Evolutionary conservation across 2,329 filamentous ascomycete genomes (phyloP).

Genomic region (Fonsecaea nubica): DNA sequence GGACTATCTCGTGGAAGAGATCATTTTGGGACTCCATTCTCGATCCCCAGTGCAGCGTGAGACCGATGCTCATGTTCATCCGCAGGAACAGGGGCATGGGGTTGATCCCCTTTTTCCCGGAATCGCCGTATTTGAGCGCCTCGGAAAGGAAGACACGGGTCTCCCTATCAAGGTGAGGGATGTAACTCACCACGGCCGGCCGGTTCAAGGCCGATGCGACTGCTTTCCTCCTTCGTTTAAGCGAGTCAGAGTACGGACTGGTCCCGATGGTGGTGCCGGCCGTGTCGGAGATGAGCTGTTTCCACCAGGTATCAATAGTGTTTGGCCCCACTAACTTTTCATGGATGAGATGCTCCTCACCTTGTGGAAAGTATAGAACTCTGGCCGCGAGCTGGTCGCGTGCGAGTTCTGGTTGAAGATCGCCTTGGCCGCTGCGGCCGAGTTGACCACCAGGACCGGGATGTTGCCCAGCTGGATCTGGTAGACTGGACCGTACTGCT

Average conservation of each 20-base stretch:
- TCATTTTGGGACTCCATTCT: slow-evolving; percentile 64
- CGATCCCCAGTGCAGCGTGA: slow-evolving; percentile 71
- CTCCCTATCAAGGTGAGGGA: slow-evolving; percentile 67
- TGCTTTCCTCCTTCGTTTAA: slow-evolving; percentile 69
- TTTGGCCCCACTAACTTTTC: too few species aligned
- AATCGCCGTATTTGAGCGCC: slow-evolving; percentile 62
- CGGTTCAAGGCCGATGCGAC: slow-evolving; percentile 71
- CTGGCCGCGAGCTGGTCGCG: slow-evolving; percentile 61
- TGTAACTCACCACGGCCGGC: slow-evolving; percentile 67
- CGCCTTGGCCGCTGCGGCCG: slow-evolving; percentile 57
- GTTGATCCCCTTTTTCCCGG: slow-evolving; percentile 62
- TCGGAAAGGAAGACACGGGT: slow-evolving; percentile 68
- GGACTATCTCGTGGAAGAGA: slow-evolving; percentile 66
- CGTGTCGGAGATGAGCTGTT: slow-evolving; percentile 47
- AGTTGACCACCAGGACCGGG: slow-evolving; percentile 63
- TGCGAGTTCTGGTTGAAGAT: slow-evolving; percentile 61
- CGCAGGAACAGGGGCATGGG: slow-evolving; percentile 73
- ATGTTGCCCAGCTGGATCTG: slow-evolving; percentile 65
- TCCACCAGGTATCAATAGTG: neutral
- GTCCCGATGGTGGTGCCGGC: slow-evolving; percentile 72
- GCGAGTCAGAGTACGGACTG: slow-evolving; percentile 68
- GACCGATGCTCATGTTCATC: slow-evolving; percentile 64
- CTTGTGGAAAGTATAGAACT: slow-evolving; percentile 66
- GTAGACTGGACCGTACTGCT: slow-evolving; percentile 58
- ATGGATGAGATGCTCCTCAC: slow-evolving; percentile 46